These are phyloP conservation scores for Epichloe glyceriae DNA, from an alignment of 2,329 filamentous ascomycete genomes.

Conservation along the genomic window DNA sequence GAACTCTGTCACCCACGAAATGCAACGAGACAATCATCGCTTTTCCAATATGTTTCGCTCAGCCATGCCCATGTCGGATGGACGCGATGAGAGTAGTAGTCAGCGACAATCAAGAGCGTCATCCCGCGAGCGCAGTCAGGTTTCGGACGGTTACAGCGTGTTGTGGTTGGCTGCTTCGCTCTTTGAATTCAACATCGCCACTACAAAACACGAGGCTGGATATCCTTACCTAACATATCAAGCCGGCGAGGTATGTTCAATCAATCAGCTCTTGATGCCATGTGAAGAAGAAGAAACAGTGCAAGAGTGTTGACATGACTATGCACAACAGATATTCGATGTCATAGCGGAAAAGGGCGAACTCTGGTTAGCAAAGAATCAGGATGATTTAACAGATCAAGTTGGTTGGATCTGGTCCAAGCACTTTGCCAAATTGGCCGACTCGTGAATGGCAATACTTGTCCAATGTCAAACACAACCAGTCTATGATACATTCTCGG, in stretches of 20 bases:
- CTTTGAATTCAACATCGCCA: constrained; percentile 95
- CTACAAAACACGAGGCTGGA: constrained; percentile 79
- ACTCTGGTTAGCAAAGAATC: constrained; percentile 93
- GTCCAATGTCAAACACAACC: not conserved
- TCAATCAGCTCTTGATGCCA: not conserved
- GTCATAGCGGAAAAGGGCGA: constrained; percentile 95
- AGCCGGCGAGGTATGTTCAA: constrained; percentile 61
- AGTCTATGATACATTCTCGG: no score
- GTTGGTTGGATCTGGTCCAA: constrained; percentile 99
- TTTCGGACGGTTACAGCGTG: constrained; percentile 51
- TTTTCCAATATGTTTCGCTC: constrained; percentile 77
- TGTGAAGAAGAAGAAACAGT: not conserved
- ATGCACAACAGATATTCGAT: constrained; percentile 55
- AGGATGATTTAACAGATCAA: constrained; percentile 67
- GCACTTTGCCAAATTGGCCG: constrained; percentile 67
- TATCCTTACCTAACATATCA: constrained; percentile 95
- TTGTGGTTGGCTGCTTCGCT: constrained; percentile 87
- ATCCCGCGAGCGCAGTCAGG: constrained; percentile 42
- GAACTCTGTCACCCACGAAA: constrained; percentile 30
- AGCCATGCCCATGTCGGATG: constrained; percentile 68
- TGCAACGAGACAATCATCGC: constrained; percentile 41
- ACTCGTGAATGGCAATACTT: constrained; percentile 21
- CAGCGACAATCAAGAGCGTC: constrained; percentile 44
- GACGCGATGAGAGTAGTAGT: constrained; percentile 36
- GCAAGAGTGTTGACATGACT: not conserved